Base-by-base conservation (phyloP, 495 filamentous ascomycete species). In the Chaetomium tenue region DNA sequence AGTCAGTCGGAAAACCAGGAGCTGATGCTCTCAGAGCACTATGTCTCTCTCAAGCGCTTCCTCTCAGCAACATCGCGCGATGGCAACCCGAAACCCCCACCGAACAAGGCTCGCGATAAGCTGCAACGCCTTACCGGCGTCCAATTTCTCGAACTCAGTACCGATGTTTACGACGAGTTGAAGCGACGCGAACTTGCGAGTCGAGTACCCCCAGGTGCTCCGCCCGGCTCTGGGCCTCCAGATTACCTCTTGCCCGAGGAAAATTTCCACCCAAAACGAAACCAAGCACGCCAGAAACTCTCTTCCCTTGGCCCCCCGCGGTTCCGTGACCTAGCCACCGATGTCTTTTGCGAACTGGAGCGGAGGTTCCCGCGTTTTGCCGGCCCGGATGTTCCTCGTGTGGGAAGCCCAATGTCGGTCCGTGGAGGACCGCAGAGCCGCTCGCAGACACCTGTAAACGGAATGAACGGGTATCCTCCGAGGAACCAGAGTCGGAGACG, bases 121-220 rank as follows among this genome's bases (percentile, higher is more conserved):
- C 81, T 98, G 51, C 83, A 97, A 56, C 85, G 93, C 53, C 79
- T 98, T 42, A 95, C 92, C 1, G 80, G 88, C 12, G 91, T 93
- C 26, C 94, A 98, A 72, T 98, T 98, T 73, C 90, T 96, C 72
- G 94, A 98, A 78, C 81, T 98, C 23, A 96, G 91, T 72, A 98
- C 93, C 23, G 94, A 98, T 75, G 94, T 98, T 39, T 98, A 92
- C 76, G 94, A 98, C 75, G 94, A 98, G 76, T 80, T 97, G 50
- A 83, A 94, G 65, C 90, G 94, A 42, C 86, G 94, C 63, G 91
- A 97, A 74, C 81, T 86, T 40, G 77, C 76, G 4, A 73, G 73
- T 30, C 75, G 79, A 68, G 80, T 79, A 59, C 80, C 82, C 28
- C 80, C 82, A 26, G 84, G 84, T 60, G 81, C 74, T 40, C 85